These are phyloP conservation scores for Anisogramma anomala DNA, from an alignment of 2,329 filamentous ascomycete genomes.

Conservation along the genomic window DNA sequence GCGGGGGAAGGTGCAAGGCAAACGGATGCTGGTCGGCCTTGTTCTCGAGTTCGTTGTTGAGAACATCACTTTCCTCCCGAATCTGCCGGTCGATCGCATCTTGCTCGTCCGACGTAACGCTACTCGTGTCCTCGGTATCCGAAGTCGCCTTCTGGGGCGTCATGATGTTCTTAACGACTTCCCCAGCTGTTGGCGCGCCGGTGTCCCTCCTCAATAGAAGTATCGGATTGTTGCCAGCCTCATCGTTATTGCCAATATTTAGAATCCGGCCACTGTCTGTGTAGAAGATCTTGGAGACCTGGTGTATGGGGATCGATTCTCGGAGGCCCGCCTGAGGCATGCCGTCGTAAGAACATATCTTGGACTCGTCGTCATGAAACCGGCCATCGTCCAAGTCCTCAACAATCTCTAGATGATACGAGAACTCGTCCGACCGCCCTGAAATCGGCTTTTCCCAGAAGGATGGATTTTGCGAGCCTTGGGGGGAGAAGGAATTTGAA, in stretches of 20 bases:
- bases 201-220: conserved; percentile 62
- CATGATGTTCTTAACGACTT: conserved; percentile 17
- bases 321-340: conserved; percentile 35
- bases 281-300: conserved; percentile 84
- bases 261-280: conserved; percentile 82
- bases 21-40: conserved; percentile 8
- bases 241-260: conserved; percentile 52
- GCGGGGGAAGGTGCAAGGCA: conserved; percentile 53
- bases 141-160: neutral
- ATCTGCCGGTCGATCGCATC: conserved; percentile 37
- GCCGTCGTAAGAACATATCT: conserved; percentile 27
- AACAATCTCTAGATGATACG: conserved; percentile 70
- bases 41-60: neutral
- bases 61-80: conserved; percentile 23
- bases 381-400: conserved; percentile 62
- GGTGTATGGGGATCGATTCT: conserved; percentile 41
- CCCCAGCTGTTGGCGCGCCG: conserved; percentile 47
- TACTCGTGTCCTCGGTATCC: conserved; percentile 1
- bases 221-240: conserved; percentile 53
- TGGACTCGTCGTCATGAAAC: conserved; percentile 31
- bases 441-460: neutral
- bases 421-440: conserved; percentile 36
- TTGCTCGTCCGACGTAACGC: conserved; percentile 26
- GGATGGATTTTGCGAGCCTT: neutral
- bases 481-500: neutral